Percentiles rank a stretch among this genome's conserved stretches.
phyloP scores from a whole-genome alignment of 208 protist species.

The Phytomonas sp. region DNA sequence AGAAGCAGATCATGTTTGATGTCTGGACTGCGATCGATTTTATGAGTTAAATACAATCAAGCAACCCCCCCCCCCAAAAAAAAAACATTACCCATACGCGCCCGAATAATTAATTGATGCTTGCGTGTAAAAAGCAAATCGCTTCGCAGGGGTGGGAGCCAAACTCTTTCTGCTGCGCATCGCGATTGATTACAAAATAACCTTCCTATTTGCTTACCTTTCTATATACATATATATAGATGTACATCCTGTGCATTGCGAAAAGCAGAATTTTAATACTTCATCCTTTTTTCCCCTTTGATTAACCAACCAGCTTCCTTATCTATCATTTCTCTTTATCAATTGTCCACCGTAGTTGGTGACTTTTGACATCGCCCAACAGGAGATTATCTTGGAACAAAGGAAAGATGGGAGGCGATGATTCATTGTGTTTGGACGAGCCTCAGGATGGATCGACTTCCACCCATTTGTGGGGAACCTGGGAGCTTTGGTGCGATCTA shows the following conservation, averaged over 20 bases:
- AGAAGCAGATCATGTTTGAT: slow-evolving; percentile 58
- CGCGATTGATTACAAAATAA: background rate
- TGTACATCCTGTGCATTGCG: background rate
- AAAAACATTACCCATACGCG: background rate
- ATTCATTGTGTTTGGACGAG: background rate
- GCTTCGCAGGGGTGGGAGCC: background rate
- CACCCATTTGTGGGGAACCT: slow-evolving; percentile 71
- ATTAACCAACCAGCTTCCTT: background rate
- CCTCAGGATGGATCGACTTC: background rate
- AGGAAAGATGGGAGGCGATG: slow-evolving; percentile 1
- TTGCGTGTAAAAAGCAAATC: background rate
- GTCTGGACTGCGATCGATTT: slow-evolving; percentile 61
- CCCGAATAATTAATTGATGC: background rate
- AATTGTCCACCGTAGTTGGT: background rate
- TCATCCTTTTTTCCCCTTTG: background rate
- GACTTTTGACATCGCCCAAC: background rate
- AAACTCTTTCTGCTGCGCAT: background rate
- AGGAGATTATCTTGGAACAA: background rate
- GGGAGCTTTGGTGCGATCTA: slow-evolving; percentile 86
- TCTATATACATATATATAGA: no score
- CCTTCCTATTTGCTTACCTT: background rate
- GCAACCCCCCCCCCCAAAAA: no score
- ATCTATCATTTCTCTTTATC: background rate
- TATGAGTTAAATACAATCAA: slow-evolving; percentile 20
- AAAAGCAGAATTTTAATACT: background rate